Evolutionary conservation across 352 stramenopile species (phyloP).

Genomic region (Blastocystis sp.): DNA sequence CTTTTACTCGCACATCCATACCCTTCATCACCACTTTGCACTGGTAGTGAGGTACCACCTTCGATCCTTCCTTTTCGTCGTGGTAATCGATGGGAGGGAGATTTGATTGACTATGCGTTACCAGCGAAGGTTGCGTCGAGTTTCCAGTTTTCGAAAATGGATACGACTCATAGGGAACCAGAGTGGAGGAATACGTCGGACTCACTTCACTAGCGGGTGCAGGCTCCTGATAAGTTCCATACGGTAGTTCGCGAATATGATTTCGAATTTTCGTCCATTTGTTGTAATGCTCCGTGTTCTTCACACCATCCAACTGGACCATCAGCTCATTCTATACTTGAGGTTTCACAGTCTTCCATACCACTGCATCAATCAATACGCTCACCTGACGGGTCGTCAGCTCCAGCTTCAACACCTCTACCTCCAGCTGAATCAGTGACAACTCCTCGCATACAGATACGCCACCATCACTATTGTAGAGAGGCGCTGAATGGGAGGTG

Average conservation of each 20-base stretch:
- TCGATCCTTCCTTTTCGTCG: background rate
- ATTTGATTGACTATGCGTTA: background rate
- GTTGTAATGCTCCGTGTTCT: conserved; percentile 35
- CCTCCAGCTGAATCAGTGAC: background rate
- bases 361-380: background rate
- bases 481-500: background rate
- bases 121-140: background rate
- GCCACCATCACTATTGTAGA: background rate
- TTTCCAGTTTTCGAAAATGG: background rate
- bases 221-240: background rate
- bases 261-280: background rate
- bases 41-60: background rate
- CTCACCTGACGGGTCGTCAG: conserved; percentile 26
- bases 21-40: background rate
- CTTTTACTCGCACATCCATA: background rate
- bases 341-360: background rate
- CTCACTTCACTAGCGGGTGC: background rate
- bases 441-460: background rate
- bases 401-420: conserved; percentile 15
- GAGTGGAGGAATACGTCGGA: background rate
- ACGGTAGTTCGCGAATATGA: background rate
- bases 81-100: background rate
- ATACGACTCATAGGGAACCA: background rate
- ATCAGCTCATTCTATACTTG: background rate
- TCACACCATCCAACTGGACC: background rate